These are phyloP conservation scores for Cutaneotrichosporon dermatis DNA, from an alignment of 1,284 basidiomycete species.

Conservation along the genomic window DNA sequence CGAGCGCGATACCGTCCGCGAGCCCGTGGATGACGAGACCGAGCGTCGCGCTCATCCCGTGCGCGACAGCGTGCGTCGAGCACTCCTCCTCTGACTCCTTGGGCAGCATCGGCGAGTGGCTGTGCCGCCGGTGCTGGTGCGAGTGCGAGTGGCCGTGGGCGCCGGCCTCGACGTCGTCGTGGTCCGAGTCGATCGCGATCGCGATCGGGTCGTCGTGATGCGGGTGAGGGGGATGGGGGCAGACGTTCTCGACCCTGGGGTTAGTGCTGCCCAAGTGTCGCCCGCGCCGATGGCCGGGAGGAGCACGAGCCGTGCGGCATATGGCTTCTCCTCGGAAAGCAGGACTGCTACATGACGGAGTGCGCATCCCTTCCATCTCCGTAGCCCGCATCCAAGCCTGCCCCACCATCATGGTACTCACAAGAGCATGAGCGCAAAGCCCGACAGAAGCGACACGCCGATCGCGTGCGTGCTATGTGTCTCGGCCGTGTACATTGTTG, in stretches of 20 bases:
- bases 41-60: constrained; percentile 65
- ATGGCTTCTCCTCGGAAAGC: too few species aligned
- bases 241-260: constrained; percentile 42
- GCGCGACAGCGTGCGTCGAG: constrained; percentile 16
- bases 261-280: background rate
- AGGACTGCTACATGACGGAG: too few species aligned
- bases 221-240: constrained; percentile 38
- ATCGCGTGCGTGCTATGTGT: constrained; percentile 54
- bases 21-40: constrained; percentile 80
- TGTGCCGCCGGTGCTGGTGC: constrained; percentile 6
- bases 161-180: background rate
- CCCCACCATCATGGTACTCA: constrained; percentile 46
- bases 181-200: background rate
- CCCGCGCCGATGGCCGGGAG: too few species aligned
- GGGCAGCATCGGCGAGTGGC: constrained; percentile 6
- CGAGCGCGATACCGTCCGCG: constrained; percentile 84
- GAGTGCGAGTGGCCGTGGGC: constrained; percentile 22
- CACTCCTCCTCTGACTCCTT: constrained; percentile 13
- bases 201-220: constrained; percentile 3
- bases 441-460: constrained; percentile 67
- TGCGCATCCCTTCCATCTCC: too few species aligned
- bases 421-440: constrained; percentile 80
- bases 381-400: too few species aligned
- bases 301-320: too few species aligned
- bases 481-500: constrained; percentile 45